Percentiles rank a stretch among this genome's conserved stretches.
These are phyloP conservation scores for Carallia pectinifolia DNA, from an alignment of 345 rosid species.

Conservation along the genomic window DNA sequence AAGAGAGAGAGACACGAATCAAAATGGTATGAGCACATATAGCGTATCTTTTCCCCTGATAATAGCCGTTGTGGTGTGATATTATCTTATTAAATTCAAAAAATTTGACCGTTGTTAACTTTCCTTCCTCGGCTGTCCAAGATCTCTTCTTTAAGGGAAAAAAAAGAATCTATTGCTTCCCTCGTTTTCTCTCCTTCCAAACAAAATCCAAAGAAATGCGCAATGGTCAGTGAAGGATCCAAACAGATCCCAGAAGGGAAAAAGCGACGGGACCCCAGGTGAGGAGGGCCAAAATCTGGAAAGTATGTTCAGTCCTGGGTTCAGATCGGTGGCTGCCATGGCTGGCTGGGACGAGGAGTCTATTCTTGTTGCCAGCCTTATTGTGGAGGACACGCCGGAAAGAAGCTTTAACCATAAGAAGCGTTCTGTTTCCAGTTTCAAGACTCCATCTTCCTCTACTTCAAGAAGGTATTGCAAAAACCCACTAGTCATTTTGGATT, in stretches of 20 bases:
- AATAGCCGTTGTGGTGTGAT: background rate
- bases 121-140: background rate
- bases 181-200: conserved; percentile 2
- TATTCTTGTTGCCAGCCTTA: conserved; percentile 62
- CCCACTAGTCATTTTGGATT: background rate
- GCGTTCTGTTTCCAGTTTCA: conserved; percentile 51
- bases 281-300: conserved; percentile 34
- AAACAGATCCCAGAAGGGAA: conserved; percentile 27
- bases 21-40: background rate
- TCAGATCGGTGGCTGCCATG: conserved; percentile 85
- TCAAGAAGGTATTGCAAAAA: conserved; percentile 58
- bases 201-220: conserved; percentile 1
- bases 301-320: conserved; percentile 67
- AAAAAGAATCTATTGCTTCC: background rate
- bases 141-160: background rate
- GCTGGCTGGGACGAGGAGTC: conserved; percentile 99
- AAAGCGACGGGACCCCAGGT: conserved; percentile 24
- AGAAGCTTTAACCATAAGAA: conserved; percentile 53
- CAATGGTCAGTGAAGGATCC: conserved; percentile 45
- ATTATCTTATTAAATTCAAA: background rate
- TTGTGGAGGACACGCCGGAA: conserved; percentile 90
- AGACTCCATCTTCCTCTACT: conserved; percentile 59
- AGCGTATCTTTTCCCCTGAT: background rate
- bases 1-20: no score
- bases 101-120: conserved; percentile 19